Percentiles rank a stretch among this genome's conserved stretches.
phyloP scores from a whole-genome alignment of 768 basidiomycete genomes.

The Boletus rubescentipes region DNA sequence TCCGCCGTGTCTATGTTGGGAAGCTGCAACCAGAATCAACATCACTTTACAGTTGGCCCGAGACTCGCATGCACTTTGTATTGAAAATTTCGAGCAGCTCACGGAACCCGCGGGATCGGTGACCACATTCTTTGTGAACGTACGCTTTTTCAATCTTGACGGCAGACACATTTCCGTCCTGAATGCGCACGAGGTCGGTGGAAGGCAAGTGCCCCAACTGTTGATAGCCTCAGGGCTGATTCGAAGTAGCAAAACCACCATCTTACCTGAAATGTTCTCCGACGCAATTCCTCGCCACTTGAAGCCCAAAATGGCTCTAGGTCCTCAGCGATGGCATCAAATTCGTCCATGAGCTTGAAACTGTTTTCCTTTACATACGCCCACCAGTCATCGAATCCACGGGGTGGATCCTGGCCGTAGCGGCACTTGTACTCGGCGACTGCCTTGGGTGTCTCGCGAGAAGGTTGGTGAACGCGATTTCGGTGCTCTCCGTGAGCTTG shows the following conservation, averaged over 20 bases:
- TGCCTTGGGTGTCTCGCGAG: slow-evolving; percentile 72
- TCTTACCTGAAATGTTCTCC: slow-evolving; percentile 56
- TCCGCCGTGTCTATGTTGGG: slow-evolving; percentile 94
- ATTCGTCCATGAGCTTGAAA: slow-evolving; percentile 87
- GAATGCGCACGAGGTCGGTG: slow-evolving; percentile 82
- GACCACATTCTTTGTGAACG: slow-evolving; percentile 67
- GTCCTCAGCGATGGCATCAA: slow-evolving; percentile 76
- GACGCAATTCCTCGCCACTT: slow-evolving; percentile 67
- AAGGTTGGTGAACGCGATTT: slow-evolving; percentile 62
- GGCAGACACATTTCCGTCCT: slow-evolving; percentile 57
- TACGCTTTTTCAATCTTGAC: slow-evolving; percentile 56
- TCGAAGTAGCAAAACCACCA: background rate
- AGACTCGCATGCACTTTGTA: slow-evolving; percentile 48
- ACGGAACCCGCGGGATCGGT: slow-evolving; percentile 75
- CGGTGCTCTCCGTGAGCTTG: slow-evolving; percentile 80
- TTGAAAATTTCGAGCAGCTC: slow-evolving; percentile 71
- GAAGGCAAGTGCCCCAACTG: slow-evolving; percentile 79
- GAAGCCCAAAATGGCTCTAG: slow-evolving; percentile 83
- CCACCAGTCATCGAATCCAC: slow-evolving; percentile 94
- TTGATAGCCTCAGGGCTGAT: background rate
- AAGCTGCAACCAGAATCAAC: slow-evolving; percentile 44
- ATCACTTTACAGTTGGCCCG: background rate
- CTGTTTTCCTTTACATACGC: slow-evolving; percentile 72
- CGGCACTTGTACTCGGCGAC: slow-evolving; percentile 79
- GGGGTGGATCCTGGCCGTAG: slow-evolving; percentile 79